phyloP scores from a whole-genome alignment of 179 eudicot genomes.

The Drosera spatulata region DNA sequence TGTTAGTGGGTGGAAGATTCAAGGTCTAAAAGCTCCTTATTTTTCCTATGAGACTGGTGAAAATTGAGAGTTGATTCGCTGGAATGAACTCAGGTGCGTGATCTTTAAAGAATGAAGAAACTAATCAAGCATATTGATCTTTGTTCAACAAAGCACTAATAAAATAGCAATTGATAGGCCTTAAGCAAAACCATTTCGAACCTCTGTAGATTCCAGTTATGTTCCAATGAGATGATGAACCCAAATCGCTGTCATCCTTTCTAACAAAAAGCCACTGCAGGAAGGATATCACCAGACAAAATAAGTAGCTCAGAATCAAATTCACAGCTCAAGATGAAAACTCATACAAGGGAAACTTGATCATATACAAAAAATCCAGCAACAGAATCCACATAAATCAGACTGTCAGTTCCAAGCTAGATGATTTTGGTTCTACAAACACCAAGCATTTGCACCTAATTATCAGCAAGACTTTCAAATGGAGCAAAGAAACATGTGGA shows the following conservation, averaged over 20 bases:
- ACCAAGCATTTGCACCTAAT: too few relatives aligned
- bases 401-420: too few relatives aligned
- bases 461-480: too few relatives aligned
- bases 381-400: too few relatives aligned
- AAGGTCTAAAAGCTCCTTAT: too few relatives aligned
- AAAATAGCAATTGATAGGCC: background rate
- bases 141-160: background rate
- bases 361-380: too few relatives aligned
- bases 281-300: constrained; percentile 16
- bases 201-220: constrained; percentile 93
- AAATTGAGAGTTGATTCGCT: background rate
- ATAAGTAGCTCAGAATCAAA: background rate
- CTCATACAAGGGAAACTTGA: background rate
- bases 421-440: too few relatives aligned
- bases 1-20: too few relatives aligned
- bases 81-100: background rate
- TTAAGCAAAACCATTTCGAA: constrained; percentile 17
- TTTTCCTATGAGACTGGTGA: too few relatives aligned
- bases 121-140: background rate
- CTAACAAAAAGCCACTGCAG: constrained; percentile 85
- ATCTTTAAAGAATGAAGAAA: background rate
- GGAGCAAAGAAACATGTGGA: too few relatives aligned
- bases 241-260: constrained; percentile 65
- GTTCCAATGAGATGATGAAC: constrained; percentile 82
- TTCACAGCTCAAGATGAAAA: background rate